These are phyloP conservation scores for Ambrosia hybrid DNA, from an alignment of 140 eudicot genomes.

Conservation along the genomic window DNA sequence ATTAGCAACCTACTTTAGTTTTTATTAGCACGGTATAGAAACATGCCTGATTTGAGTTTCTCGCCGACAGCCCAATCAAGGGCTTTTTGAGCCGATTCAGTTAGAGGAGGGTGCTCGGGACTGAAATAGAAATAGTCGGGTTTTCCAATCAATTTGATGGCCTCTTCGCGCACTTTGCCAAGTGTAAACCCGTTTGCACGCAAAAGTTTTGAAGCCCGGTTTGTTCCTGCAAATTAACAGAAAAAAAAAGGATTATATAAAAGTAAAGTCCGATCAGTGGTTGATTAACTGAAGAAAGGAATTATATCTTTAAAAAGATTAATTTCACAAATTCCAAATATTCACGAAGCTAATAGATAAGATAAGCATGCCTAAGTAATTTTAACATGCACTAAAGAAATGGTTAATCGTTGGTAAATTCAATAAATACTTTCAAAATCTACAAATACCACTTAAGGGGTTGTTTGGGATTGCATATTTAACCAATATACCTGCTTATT, in stretches of 20 bases:
- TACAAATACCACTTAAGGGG: too few relatives aligned
- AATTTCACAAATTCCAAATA: not conserved
- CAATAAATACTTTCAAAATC: not conserved
- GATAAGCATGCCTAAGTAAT: not conserved
- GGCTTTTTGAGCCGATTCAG: constrained; percentile 73
- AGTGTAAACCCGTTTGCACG: constrained; percentile 74
- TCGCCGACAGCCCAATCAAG: constrained; percentile 90
- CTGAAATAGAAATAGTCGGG: constrained; percentile 46
- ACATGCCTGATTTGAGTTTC: constrained; percentile 63
- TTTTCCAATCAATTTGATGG: constrained; percentile 52
- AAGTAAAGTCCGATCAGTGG: not conserved
- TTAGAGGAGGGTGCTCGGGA: constrained; percentile 76
- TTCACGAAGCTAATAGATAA: not conserved
- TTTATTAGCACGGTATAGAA: not conserved
- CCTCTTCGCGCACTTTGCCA: constrained; percentile 74
- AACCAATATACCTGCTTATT: too few relatives aligned
- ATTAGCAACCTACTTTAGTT: not conserved
- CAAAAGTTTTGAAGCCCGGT: constrained; percentile 61
- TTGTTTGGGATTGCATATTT: too few relatives aligned
- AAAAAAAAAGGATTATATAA: not conserved
- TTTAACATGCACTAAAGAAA: not conserved
- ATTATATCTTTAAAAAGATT: not conserved
- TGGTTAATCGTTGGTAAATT: not conserved
- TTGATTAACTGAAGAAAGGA: not conserved
- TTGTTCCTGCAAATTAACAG: constrained; percentile 55